Evolutionary conservation across 257 asterid genomes (phyloP).

Genomic region (Scutellaria barbata): DNA sequence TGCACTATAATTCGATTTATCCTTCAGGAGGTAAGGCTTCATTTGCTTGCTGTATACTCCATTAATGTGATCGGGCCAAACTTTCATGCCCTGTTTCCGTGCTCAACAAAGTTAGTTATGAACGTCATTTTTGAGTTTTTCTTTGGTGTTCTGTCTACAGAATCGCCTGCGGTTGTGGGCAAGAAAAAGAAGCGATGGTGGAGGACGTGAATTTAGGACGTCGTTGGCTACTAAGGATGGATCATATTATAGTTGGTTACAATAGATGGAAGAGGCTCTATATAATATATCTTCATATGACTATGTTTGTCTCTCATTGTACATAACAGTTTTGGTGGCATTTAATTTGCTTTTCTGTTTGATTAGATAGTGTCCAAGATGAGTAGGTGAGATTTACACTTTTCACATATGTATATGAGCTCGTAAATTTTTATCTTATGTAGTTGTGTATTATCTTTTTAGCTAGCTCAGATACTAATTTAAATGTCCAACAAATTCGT

Average conservation of each 20-base stretch:
- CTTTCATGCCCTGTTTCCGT: neutral
- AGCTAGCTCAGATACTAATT: too few species aligned
- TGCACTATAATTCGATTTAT: slow-evolving; percentile 86
- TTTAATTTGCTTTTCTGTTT: neutral
- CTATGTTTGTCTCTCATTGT: slow-evolving; percentile 9
- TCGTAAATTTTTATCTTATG: neutral
- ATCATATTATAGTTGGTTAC: neutral
- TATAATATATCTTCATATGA: neutral
- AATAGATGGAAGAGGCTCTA: too few species aligned
- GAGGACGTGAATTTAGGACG: slow-evolving; percentile 38
- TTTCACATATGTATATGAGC: neutral
- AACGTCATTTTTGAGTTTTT: neutral
- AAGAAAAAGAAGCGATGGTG: slow-evolving; percentile 63
- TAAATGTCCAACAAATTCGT: too few species aligned
- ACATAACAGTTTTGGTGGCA: slow-evolving; percentile 34
- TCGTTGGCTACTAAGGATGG: neutral
- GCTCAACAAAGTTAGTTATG: slow-evolving; percentile 26
- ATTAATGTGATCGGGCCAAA: neutral
- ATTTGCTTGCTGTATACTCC: neutral
- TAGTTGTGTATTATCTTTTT: too few species aligned
- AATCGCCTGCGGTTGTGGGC: slow-evolving; percentile 48
- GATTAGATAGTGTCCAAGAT: too few species aligned
- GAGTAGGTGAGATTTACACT: neutral
- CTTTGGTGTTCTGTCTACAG: slow-evolving; percentile 34
- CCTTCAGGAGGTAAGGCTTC: slow-evolving; percentile 69